These are phyloP conservation scores for Lasiosphaeria ovina DNA, from an alignment of 495 filamentous ascomycete species.

Conservation along the genomic window DNA sequence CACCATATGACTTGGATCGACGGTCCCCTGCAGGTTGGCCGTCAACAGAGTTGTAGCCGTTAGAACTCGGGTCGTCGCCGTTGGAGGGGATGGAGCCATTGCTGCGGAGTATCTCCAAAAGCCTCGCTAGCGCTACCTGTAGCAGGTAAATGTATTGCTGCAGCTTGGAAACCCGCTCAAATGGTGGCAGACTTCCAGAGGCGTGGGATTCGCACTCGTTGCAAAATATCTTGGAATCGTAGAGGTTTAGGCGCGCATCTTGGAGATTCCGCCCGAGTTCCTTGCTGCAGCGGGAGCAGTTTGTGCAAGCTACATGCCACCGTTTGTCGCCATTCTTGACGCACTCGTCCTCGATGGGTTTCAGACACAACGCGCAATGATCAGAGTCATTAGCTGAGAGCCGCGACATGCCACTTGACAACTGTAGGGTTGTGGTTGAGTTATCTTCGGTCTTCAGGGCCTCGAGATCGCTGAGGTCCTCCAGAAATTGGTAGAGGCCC, in stretches of 20 bases:
- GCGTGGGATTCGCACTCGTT: conserved; percentile 51
- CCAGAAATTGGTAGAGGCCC: conserved; percentile 76
- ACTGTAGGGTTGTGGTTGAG: conserved; percentile 59
- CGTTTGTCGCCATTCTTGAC: conserved; percentile 65
- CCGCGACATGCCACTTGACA: conserved; percentile 67
- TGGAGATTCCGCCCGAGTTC: conserved; percentile 64
- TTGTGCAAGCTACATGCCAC: conserved; percentile 80
- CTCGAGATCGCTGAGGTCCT: conserved; percentile 74
- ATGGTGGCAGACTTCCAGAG: conserved; percentile 35
- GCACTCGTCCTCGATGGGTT: conserved; percentile 93
- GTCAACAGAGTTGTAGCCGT: conserved; percentile 65
- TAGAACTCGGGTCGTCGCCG: conserved; percentile 72
- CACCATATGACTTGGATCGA: conserved; percentile 72
- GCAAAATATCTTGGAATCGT: conserved; percentile 67
- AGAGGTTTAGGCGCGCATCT: conserved; percentile 64
- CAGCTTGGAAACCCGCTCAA: conserved; percentile 71
- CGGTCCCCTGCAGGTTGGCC: conserved; percentile 51
- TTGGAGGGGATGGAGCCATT: conserved; percentile 76
- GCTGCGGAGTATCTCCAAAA: conserved; percentile 80
- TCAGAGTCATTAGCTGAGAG: conserved; percentile 79
- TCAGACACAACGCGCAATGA: conserved; percentile 74
- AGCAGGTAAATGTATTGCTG: conserved; percentile 93
- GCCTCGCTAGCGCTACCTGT: conserved; percentile 83
- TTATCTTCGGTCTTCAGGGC: conserved; percentile 64
- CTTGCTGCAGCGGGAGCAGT: conserved; percentile 70